Evolutionary conservation across 106 monocot genomes (phyloP).

Genomic region (Amphibolis antarctica): DNA sequence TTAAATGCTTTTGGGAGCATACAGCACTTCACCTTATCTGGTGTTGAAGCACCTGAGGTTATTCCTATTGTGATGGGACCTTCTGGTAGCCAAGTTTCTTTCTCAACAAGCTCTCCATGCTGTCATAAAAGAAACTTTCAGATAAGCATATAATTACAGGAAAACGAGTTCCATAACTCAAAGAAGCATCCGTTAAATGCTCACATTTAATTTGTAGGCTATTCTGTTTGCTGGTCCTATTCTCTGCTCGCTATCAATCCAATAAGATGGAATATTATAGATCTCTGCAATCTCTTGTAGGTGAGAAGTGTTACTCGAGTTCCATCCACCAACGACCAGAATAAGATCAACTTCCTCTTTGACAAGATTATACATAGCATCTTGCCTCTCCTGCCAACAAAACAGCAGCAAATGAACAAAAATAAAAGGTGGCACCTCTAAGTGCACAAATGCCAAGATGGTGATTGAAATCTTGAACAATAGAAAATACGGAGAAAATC

Average conservation of each 20-base stretch:
- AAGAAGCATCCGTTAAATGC: background rate
- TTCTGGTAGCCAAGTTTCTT: slow-evolving; percentile 20
- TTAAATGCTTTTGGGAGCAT: too few relatives aligned
- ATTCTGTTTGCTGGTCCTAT: slow-evolving; percentile 86
- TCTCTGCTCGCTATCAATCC: slow-evolving; percentile 87
- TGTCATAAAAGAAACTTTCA: slow-evolving; percentile 4
- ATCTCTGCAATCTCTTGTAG: slow-evolving; percentile 95
- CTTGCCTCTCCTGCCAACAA: slow-evolving; percentile 76
- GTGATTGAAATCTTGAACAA: too few relatives aligned
- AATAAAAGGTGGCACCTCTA: background rate
- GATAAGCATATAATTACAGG: background rate
- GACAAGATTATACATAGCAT: slow-evolving; percentile 98
- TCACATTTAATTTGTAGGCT: slow-evolving; percentile 16
- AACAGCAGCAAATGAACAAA: background rate
- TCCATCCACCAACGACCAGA: slow-evolving; percentile 96
- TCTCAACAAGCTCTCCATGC: slow-evolving; percentile 19
- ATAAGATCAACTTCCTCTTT: slow-evolving; percentile 87
- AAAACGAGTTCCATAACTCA: background rate
- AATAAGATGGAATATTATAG: slow-evolving; percentile 81
- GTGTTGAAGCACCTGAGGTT: slow-evolving; percentile 23
- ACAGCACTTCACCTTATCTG: slow-evolving; percentile 13
- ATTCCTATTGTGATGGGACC: slow-evolving; percentile 24
- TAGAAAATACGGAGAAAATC: too few relatives aligned
- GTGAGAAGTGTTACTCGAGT: slow-evolving; percentile 96
- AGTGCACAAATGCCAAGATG: too few relatives aligned